A percentile compares a stretch with the other conserved stretches of the same genome.
Conservation (phyloP, 1,139 yeast species). For the Barnettozyma hawaiiensis region DNA sequence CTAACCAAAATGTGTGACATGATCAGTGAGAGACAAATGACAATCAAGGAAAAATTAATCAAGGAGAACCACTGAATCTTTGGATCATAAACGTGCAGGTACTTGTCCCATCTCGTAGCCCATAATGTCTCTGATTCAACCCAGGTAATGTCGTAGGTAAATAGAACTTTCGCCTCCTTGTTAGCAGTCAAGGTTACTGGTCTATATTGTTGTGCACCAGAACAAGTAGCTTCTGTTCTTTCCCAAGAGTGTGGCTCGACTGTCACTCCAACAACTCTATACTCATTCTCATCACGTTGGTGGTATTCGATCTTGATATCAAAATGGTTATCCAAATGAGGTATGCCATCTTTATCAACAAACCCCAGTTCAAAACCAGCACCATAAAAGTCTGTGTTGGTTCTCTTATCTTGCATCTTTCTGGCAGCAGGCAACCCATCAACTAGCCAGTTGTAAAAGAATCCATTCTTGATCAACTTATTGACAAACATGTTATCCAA, state of each 20-base stretch:
- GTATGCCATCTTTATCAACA: slow-evolving; percentile 41
- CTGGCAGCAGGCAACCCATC: slow-evolving; percentile 94
- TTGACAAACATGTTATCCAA: slow-evolving; percentile 70
- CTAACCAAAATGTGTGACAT: slow-evolving; percentile 76
- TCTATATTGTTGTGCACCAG: slow-evolving; percentile 26
- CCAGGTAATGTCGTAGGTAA: slow-evolving; percentile 64
- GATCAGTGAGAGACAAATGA: slow-evolving; percentile 67
- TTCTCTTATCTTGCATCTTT: slow-evolving; percentile 47
- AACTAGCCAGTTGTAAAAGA: slow-evolving; percentile 84
- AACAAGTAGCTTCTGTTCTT: slow-evolving; percentile 33
- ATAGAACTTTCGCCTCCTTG: slow-evolving; percentile 41
- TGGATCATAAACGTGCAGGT: slow-evolving; percentile 86
- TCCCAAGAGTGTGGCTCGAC: slow-evolving; percentile 66
- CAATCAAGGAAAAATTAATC: slow-evolving; percentile 77
- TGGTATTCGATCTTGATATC: slow-evolving; percentile 80
- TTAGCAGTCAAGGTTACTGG: slow-evolving; percentile 42
- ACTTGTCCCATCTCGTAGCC: slow-evolving; percentile 99
- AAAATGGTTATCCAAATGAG: slow-evolving; percentile 73
- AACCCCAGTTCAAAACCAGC: slow-evolving; percentile 81
- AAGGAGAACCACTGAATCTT: slow-evolving; percentile 94
- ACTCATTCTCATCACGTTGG: slow-evolving; percentile 57
- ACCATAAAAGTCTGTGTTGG: slow-evolving; percentile 60
- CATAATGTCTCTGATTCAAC: slow-evolving; percentile 67
- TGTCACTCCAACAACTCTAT: slow-evolving; percentile 86
- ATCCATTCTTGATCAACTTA: slow-evolving; percentile 74